A percentile compares a stretch with the other conserved stretches of the same genome.
Evolutionary conservation across 2,329 filamentous ascomycete species (phyloP).

Genomic region (Sporothrix dimorphospora): DNA sequence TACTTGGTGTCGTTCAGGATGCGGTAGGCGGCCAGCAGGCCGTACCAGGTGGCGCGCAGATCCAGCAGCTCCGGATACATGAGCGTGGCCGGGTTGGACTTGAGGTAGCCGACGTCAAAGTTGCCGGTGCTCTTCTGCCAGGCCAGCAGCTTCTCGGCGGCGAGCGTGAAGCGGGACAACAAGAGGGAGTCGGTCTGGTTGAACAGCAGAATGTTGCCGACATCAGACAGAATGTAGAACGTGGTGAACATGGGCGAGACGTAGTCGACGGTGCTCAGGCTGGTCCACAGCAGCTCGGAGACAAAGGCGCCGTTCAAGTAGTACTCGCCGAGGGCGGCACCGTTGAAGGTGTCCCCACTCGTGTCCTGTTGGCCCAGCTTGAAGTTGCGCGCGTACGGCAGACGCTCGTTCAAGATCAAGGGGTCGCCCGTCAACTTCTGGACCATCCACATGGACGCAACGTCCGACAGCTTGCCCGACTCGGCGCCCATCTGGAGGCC

Average conservation of each 20-base stretch:
- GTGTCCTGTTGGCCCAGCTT: slow-evolving; percentile 31
- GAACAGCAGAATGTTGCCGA: slow-evolving; percentile 30
- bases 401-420: slow-evolving; percentile 24
- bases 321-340: slow-evolving; percentile 28
- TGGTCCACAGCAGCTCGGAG: slow-evolving; percentile 26
- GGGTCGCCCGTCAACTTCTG: slow-evolving; percentile 27
- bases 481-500: slow-evolving; percentile 27
- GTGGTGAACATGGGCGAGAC: slow-evolving; percentile 30
- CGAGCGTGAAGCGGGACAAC: slow-evolving; percentile 22
- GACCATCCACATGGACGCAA: slow-evolving; percentile 29
- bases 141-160: slow-evolving; percentile 29
- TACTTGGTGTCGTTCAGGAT: slow-evolving; percentile 26
- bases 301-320: slow-evolving; percentile 26
- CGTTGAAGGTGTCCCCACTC: slow-evolving; percentile 22
- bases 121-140: slow-evolving; percentile 28
- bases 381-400: slow-evolving; percentile 30
- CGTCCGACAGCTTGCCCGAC: slow-evolving; percentile 30
- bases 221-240: slow-evolving; percentile 26
- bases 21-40: slow-evolving; percentile 28
- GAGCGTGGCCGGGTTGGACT: slow-evolving; percentile 24
- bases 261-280: slow-evolving; percentile 25
- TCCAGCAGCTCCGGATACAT: slow-evolving; percentile 30
- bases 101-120: slow-evolving; percentile 31
- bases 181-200: slow-evolving; percentile 20
- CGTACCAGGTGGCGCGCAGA: slow-evolving; percentile 31